phyloP scores from a whole-genome alignment of 176 grass and related monocot species.

The Ampelocalamus luodianensis region DNA sequence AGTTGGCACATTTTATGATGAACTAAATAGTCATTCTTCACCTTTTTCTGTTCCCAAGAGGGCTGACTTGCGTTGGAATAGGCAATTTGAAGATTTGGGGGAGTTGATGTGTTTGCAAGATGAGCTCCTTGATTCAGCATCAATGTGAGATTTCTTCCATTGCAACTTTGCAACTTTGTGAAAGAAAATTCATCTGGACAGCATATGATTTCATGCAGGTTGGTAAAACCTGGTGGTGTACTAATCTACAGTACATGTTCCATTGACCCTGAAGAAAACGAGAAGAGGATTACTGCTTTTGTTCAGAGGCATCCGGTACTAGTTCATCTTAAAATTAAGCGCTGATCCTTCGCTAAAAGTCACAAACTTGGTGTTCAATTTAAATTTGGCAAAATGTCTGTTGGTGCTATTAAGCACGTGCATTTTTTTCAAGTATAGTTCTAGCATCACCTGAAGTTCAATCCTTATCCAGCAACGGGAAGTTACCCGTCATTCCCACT shows the following conservation, averaged over 20 bases:
- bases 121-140: conserved; percentile 79
- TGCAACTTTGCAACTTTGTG: neutral
- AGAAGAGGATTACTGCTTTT: conserved; percentile 77
- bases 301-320: conserved; percentile 75
- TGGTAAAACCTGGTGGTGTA: conserved; percentile 89
- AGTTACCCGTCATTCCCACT: conserved; percentile 16
- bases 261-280: conserved; percentile 90
- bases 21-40: neutral
- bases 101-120: conserved; percentile 79
- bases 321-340: conserved; percentile 29
- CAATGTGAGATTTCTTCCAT: conserved; percentile 56
- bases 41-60: conserved; percentile 56
- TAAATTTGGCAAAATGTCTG: neutral
- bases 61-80: conserved; percentile 96
- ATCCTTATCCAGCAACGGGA: neutral
- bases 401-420: neutral
- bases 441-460: neutral
- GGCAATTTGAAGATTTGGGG: conserved; percentile 84
- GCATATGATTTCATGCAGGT: conserved; percentile 49
- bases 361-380: conserved; percentile 37
- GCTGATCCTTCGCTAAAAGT: conserved; percentile 41
- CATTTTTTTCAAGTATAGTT: conserved; percentile 23
- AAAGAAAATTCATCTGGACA: conserved; percentile 28
- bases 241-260: conserved; percentile 96
- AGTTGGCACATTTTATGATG: conserved; percentile 11